A percentile compares a stretch with the other conserved stretches of the same genome.
Conservation (phyloP, 768 basidiomycete species). For the Trametes punicea region DNA sequence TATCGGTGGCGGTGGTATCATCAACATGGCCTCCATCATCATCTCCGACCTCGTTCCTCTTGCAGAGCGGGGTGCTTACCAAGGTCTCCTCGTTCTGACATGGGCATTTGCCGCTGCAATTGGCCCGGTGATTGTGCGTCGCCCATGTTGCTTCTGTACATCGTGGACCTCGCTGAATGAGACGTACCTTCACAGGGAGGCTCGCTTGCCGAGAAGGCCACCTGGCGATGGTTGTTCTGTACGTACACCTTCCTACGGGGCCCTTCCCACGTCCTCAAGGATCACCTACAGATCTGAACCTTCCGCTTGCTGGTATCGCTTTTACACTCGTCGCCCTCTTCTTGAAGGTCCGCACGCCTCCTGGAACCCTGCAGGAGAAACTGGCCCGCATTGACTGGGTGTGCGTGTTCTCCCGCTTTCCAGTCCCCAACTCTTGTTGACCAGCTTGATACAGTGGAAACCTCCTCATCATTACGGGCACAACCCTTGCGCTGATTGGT, state of each 20-base stretch:
- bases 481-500: background rate
- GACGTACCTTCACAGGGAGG: slow-evolving; percentile 20
- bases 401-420: slow-evolving; percentile 2
- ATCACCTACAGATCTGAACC: slow-evolving; percentile 31
- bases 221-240: slow-evolving; percentile 22
- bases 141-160: background rate
- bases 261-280: background rate
- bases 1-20: slow-evolving; percentile 27
- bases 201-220: slow-evolving; percentile 17
- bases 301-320: slow-evolving; percentile 26
- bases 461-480: background rate
- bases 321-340: slow-evolving; percentile 15
- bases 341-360: slow-evolving; percentile 26
- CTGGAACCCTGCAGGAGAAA: slow-evolving; percentile 29
- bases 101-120: slow-evolving; percentile 17
- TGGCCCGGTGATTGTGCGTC: slow-evolving; percentile 26
- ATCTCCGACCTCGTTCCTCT: slow-evolving; percentile 28
- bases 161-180: background rate
- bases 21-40: slow-evolving; percentile 23
- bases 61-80: slow-evolving; percentile 33
- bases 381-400: slow-evolving; percentile 32
- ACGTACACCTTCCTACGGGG: background rate
- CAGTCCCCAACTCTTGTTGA: slow-evolving; percentile 10
- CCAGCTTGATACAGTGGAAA: background rate
- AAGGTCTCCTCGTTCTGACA: slow-evolving; percentile 18